Conservation (phyloP, 2,329 filamentous ascomycete genomes). For the Onygenales sp. region DNA sequence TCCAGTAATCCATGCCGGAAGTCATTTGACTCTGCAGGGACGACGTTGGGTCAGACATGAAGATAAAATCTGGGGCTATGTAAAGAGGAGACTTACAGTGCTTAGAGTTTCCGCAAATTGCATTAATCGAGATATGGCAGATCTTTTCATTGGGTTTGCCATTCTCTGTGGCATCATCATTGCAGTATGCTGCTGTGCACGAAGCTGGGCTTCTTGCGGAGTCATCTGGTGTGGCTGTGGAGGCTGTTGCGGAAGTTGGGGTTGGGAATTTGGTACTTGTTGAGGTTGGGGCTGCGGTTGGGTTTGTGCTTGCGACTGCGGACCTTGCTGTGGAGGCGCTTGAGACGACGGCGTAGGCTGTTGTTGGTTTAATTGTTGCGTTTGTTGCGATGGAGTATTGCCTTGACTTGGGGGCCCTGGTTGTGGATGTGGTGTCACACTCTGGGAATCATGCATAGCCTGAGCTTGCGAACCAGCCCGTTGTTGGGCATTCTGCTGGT, state of each 20-base stretch:
- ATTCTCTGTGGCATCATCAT: slow-evolving; percentile 32
- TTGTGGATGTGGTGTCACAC: slow-evolving; percentile 35
- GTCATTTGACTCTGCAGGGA: slow-evolving; percentile 44
- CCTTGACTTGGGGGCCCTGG: slow-evolving; percentile 30
- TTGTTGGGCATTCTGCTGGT: slow-evolving; percentile 32
- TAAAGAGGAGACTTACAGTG: slow-evolving; percentile 10
- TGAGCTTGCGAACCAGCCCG: slow-evolving; percentile 32
- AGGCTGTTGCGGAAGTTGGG: slow-evolving; percentile 15
- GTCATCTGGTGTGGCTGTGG: slow-evolving; percentile 29
- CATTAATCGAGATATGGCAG: slow-evolving; percentile 44
- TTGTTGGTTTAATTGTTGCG: slow-evolving; percentile 19
- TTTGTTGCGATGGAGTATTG: slow-evolving; percentile 25
- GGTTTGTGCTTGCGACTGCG: slow-evolving; percentile 21
- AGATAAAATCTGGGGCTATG: not conserved
- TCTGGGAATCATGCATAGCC: slow-evolving; percentile 32
- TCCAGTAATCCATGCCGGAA: slow-evolving; percentile 67
- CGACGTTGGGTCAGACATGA: not conserved
- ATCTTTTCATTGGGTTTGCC: slow-evolving; percentile 26
- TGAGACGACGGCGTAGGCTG: slow-evolving; percentile 24
- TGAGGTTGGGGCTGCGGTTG: slow-evolving; percentile 26
- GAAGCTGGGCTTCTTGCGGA: slow-evolving; percentile 30
- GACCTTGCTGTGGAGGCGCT: slow-evolving; percentile 19
- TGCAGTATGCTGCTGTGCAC: slow-evolving; percentile 30
- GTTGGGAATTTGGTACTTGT: slow-evolving; percentile 15
- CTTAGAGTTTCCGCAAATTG: slow-evolving; percentile 49